phyloP scores from a whole-genome alignment of 73 alveolate species.

The Paramecium primaurelia region DNA sequence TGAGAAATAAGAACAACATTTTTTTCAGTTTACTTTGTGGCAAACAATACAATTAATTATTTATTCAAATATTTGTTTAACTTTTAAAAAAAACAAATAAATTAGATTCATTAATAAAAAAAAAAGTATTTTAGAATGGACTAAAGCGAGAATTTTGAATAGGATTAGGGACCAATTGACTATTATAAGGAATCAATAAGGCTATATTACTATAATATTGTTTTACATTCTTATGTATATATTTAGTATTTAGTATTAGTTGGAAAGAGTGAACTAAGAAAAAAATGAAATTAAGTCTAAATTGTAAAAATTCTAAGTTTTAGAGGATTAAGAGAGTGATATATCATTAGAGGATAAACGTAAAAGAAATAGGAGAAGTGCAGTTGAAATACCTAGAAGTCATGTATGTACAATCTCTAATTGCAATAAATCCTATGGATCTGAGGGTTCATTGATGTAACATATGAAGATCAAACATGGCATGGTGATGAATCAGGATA shows the following conservation, averaged over 20 bases:
- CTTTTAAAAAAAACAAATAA: not conserved
- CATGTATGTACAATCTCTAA: conserved; percentile 29
- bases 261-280: not conserved
- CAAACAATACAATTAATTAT: conserved; percentile 20
- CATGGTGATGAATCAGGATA: conserved; percentile 1
- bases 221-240: conserved; percentile 19
- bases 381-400: conserved; percentile 57
- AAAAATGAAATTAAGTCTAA: conserved; percentile 1
- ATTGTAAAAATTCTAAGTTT: not conserved
- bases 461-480: conserved; percentile 60
- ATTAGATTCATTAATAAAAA: conserved; percentile 3
- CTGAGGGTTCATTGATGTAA: conserved; percentile 57
- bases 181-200: conserved; percentile 8
- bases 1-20: not conserved
- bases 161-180: conserved; percentile 17
- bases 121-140: not conserved
- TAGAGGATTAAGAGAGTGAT: conserved; percentile 32
- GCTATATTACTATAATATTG: conserved; percentile 24
- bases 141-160: not conserved
- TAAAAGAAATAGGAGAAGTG: conserved; percentile 55
- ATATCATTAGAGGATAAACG: conserved; percentile 43
- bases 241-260: not conserved
- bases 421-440: conserved; percentile 59
- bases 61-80: not conserved
- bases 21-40: not conserved